These are phyloP conservation scores for Kodamaea kaohsiungensis DNA, from an alignment of 805 yeast genomes.

Conservation along the genomic window DNA sequence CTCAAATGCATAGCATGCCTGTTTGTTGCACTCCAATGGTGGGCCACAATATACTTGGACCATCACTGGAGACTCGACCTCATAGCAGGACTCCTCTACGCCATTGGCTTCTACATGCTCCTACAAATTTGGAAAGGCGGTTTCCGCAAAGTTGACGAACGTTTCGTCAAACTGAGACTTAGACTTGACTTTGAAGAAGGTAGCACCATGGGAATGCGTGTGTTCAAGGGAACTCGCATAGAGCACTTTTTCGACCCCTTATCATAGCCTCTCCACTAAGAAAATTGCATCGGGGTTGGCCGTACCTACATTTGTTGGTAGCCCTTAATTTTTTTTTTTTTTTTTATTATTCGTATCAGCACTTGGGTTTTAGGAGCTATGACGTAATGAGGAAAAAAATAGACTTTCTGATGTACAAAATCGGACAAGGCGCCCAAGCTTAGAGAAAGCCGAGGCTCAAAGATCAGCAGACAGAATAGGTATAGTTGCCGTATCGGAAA, in stretches of 20 bases:
- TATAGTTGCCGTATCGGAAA: too few relatives aligned
- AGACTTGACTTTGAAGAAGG: slow-evolving; percentile 42
- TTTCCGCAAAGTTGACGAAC: slow-evolving; percentile 33
- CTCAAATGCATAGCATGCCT: slow-evolving; percentile 37
- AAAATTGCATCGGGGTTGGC: too few relatives aligned
- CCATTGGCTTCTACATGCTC: slow-evolving; percentile 44
- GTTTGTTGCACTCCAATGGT: slow-evolving; percentile 63
- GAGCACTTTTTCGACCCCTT: slow-evolving; percentile 56
- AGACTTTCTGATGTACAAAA: too few relatives aligned
- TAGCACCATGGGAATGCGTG: slow-evolving; percentile 64
- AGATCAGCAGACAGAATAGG: too few relatives aligned
- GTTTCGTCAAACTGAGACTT: slow-evolving; percentile 39
- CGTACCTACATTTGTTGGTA: too few relatives aligned
- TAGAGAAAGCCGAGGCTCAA: too few relatives aligned
- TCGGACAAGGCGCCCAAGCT: too few relatives aligned
- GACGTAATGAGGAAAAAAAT: too few relatives aligned
- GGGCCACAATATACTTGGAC: slow-evolving; percentile 73
- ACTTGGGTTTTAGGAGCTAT: too few relatives aligned
- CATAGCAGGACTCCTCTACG: slow-evolving; percentile 55
- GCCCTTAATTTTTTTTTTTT: too few relatives aligned
- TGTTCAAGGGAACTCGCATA: slow-evolving; percentile 49
- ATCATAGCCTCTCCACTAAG: background rate
- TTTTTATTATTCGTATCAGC: too few relatives aligned
- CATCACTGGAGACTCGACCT: slow-evolving; percentile 72
- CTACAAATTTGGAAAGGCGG: slow-evolving; percentile 32